A percentile compares a stretch with the other conserved stretches of the same genome.
phyloP scores from a whole-genome alignment of 2,329 filamentous ascomycete species.

The Phialemonium atrogriseum region DNA sequence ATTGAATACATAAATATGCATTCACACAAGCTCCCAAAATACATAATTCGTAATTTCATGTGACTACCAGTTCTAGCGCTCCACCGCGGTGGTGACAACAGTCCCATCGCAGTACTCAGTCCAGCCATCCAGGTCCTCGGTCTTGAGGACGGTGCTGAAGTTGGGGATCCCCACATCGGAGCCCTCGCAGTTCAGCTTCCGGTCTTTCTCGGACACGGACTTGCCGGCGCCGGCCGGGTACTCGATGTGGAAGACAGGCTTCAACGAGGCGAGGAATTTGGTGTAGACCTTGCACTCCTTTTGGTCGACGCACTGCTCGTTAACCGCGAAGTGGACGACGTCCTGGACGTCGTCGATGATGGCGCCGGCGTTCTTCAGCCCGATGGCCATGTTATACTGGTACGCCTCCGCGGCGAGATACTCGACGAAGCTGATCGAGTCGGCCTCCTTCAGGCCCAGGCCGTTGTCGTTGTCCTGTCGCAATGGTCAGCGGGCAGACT shows the following conservation, averaged over 20 bases:
- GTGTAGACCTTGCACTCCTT: constrained; percentile 41
- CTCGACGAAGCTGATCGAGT: constrained; percentile 50
- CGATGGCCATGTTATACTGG: constrained; percentile 47
- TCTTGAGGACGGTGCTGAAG: constrained; percentile 59
- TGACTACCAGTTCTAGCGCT: no score
- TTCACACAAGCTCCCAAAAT: no score
- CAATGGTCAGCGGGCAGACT: no score
- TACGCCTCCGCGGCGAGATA: constrained; percentile 52
- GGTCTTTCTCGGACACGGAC: constrained; percentile 9
- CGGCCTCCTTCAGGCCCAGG: constrained; percentile 44
- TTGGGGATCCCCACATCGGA: constrained; percentile 27
- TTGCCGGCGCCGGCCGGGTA: constrained; percentile 39
- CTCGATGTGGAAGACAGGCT: constrained; percentile 57
- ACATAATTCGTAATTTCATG: no score
- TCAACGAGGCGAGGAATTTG: constrained; percentile 39
- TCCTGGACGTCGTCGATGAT: constrained; percentile 43
- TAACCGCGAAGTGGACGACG: constrained; percentile 16
- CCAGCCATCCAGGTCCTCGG: constrained; percentile 55
- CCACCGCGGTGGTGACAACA: no score
- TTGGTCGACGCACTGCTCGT: constrained; percentile 49
- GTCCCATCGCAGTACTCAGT: constrained; percentile 41
- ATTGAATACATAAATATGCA: no score
- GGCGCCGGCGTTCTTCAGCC: constrained; percentile 59
- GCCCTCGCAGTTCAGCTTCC: constrained; percentile 35
- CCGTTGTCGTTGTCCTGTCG: constrained; percentile 57